A percentile compares a stretch with the other conserved stretches of the same genome.
Conservation (phyloP, 495 filamentous ascomycete genomes). For the Acidomyces sp. region DNA sequence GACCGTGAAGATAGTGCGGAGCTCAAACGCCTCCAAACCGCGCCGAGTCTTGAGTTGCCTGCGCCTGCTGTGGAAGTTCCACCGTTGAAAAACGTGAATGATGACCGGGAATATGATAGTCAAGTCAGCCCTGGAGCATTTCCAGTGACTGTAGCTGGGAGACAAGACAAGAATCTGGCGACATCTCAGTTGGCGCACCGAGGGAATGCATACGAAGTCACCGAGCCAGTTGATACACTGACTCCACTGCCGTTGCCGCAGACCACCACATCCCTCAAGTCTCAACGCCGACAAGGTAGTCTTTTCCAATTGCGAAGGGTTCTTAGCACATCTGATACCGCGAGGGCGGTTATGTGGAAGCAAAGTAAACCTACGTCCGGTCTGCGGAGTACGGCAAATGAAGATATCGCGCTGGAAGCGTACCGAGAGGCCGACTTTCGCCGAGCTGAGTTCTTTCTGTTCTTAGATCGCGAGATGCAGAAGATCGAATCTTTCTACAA, state of each 20-base stretch:
- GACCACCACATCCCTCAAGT: too few species aligned
- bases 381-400: constrained; percentile 20
- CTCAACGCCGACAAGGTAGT: constrained; percentile 15
- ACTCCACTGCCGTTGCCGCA: constrained; percentile 6
- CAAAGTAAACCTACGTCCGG: constrained; percentile 14
- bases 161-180: constrained; percentile 22
- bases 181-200: constrained; percentile 13
- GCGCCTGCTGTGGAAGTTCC: too few species aligned
- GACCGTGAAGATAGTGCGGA: not conserved
- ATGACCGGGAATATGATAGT: constrained; percentile 2
- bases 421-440: constrained; percentile 44
- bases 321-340: constrained; percentile 25
- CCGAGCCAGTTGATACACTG: constrained; percentile 4
- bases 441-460: constrained; percentile 65
- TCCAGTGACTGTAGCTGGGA: not conserved
- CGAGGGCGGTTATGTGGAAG: constrained; percentile 35
- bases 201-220: constrained; percentile 21
- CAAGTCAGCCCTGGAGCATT: constrained; percentile 5
- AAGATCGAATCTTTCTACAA: constrained; percentile 83
- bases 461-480: constrained; percentile 62
- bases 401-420: constrained; percentile 34
- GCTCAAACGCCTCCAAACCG: not conserved
- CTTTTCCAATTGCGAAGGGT: constrained; percentile 26
- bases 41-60: constrained; percentile 53
- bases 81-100: constrained; percentile 36